Evolutionary conservation across 257 asterid species (phyloP), one percentile per base, ranked within the genome.

Genomic region (Solanum sparsipilum): DNA sequence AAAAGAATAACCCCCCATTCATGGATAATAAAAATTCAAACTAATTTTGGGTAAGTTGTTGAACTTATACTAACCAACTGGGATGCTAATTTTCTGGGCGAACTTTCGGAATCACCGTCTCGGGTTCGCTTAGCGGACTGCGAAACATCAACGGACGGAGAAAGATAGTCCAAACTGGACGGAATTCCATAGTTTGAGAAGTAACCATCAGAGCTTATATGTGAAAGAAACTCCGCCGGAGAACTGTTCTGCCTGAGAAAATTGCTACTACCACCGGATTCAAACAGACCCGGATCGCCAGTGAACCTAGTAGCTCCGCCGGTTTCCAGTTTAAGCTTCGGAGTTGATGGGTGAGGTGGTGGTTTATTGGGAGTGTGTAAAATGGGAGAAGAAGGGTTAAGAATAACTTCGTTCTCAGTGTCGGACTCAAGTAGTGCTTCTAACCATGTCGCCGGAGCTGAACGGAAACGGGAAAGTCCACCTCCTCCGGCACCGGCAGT

Each of bases 361-460:
- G 92, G 91, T 86, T 85, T 90, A 36, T 29, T 71, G 15, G 65
- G 38, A 6, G 88, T 35, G 48, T 81, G 88, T 44, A 68, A 58
- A 16, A 39, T 71, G 16, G 46, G 27, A 84, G 70, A 82, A 79
- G 90, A 94, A 25, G 93, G 90, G 85, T 93, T 97, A 88, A 91
- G 82, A 27, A 93, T 92, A 63, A 88, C 90, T n/a, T 94, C 97
- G 87, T 75, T 90, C 23, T 92, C 99, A 29, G 94, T 94, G 36
- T 95, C 98, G 13, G 95, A 91, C 84, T 96, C 98, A 32, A 96
- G 94, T n/a, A 96, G 90, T 3, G 98, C 98, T 90, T 96, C 99
- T 84, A 96, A 85, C 99, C 99, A 96, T 58, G 93, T 94, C 12
- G 95, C 96, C 87, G 99, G 99, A 93, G 98, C 99, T 44, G 99